Conservation (phyloP, 306 rosid genomes). For the Cucurbita argyrosperma region DNA sequence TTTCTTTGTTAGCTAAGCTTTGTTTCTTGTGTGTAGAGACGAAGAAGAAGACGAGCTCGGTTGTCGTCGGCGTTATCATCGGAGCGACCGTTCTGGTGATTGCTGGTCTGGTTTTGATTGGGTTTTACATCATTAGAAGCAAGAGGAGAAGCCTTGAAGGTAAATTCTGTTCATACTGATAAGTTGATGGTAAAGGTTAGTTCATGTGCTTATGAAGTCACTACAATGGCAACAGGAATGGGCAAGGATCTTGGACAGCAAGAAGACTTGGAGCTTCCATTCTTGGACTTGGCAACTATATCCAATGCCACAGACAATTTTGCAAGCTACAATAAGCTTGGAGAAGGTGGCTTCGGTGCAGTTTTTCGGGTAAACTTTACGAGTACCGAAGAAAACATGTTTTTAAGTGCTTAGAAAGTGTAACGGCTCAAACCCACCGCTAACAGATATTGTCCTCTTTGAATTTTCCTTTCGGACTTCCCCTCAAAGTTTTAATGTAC, state of each 20-base stretch:
- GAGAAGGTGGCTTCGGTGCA: slow-evolving; percentile 55
- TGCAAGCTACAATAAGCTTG: slow-evolving; percentile 25
- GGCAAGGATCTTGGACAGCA: not conserved
- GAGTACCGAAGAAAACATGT: no score
- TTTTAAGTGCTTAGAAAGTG: no score
- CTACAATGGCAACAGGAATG: not conserved
- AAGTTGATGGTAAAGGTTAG: not conserved
- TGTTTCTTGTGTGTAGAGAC: not conserved
- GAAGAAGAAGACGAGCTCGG: not conserved
- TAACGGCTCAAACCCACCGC: no score
- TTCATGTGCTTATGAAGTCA: not conserved
- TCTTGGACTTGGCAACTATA: slow-evolving; percentile 22
- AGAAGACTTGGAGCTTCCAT: slow-evolving; percentile 28
- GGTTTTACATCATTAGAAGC: not conserved
- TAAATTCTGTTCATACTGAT: not conserved
- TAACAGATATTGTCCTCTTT: no score
- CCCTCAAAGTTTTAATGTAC: no score
- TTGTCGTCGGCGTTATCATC: not conserved
- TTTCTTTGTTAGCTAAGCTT: not conserved
- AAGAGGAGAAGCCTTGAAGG: slow-evolving; percentile 4
- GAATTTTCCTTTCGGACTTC: no score
- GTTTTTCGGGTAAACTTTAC: slow-evolving; percentile 26
- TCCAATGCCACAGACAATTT: slow-evolving; percentile 29
- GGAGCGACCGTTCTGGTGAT: not conserved
- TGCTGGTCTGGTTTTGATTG: slow-evolving; percentile 8